These are phyloP conservation scores for Paraglomus occultum DNA, from an alignment of 192 early-diverging fungal genomes.

Conservation along the genomic window DNA sequence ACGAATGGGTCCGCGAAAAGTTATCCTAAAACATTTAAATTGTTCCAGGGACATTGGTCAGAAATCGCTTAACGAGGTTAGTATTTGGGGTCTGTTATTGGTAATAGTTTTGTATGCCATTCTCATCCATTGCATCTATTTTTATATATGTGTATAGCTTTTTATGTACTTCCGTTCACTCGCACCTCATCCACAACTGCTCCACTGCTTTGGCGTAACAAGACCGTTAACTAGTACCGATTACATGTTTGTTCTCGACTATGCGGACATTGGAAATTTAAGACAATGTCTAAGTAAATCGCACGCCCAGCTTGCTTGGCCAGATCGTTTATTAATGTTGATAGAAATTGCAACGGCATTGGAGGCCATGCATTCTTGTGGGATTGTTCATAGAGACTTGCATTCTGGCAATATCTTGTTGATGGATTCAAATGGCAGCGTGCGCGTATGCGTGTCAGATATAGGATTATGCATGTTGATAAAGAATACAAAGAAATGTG, in stretches of 20 bases:
- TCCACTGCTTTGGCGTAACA: background rate
- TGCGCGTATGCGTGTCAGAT: background rate
- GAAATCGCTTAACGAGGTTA: no score
- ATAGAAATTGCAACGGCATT: conserved; percentile 1
- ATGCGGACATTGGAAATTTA: background rate
- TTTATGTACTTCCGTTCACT: no score
- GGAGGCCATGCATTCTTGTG: conserved; percentile 1
- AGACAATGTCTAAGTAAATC: conserved; percentile 2
- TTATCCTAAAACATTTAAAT: conserved; percentile 1
- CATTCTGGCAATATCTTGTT: conserved; percentile 16
- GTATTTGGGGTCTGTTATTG: no score
- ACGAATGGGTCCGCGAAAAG: conserved; percentile 8
- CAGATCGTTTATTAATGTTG: background rate
- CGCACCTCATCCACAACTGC: no score
- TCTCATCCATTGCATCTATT: no score
- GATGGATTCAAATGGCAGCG: no score
- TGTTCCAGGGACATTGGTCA: background rate
- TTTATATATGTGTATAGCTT: no score
- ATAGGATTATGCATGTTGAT: conserved; percentile 27
- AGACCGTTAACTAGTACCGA: background rate
- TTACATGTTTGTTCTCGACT: conserved; percentile 3
- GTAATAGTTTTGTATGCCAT: no score
- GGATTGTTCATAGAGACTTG: conserved; percentile 13
- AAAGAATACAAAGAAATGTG: conserved; percentile 20
- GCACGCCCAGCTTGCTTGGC: background rate